Conservation (phyloP, 257 asterid species). For the Solanum chiquidenum region DNA sequence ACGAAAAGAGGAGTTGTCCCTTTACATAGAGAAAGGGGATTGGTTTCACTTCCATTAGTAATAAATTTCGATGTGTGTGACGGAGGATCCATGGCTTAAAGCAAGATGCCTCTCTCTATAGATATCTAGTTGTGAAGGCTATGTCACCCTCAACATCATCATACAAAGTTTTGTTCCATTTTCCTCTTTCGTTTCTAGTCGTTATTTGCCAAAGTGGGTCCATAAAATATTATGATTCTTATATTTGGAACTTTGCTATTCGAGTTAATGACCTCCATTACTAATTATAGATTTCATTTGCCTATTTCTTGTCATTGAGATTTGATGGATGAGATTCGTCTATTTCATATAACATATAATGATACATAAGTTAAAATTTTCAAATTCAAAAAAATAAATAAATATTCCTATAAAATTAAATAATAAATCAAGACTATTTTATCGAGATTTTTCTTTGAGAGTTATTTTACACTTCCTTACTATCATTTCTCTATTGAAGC, state of each 20-base stretch:
- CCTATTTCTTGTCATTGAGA: not conserved
- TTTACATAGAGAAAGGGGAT: not conserved
- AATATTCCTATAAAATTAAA: too few relatives aligned
- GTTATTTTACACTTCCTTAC: not conserved
- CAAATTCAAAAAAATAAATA: not conserved
- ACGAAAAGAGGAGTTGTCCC: not conserved
- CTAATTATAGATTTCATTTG: not conserved
- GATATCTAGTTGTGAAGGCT: not conserved
- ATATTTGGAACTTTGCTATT: not conserved
- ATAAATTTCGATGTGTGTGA: not conserved
- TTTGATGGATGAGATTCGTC: not conserved
- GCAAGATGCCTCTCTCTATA: not conserved
- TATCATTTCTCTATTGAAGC: not conserved
- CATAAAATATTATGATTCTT: conserved; percentile 3
- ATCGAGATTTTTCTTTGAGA: not conserved
- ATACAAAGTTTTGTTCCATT: conserved; percentile 7
- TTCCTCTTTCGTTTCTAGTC: not conserved
- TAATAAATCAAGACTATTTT: not conserved
- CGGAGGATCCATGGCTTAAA: not conserved
- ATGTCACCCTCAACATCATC: not conserved
- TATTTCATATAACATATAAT: not conserved
- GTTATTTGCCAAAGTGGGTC: not conserved
- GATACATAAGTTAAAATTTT: not conserved
- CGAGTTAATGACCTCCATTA: not conserved
- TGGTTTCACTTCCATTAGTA: not conserved